Evolutionary conservation across 306 rosid species (phyloP).

Genomic region (Leucaena leucocephala): DNA sequence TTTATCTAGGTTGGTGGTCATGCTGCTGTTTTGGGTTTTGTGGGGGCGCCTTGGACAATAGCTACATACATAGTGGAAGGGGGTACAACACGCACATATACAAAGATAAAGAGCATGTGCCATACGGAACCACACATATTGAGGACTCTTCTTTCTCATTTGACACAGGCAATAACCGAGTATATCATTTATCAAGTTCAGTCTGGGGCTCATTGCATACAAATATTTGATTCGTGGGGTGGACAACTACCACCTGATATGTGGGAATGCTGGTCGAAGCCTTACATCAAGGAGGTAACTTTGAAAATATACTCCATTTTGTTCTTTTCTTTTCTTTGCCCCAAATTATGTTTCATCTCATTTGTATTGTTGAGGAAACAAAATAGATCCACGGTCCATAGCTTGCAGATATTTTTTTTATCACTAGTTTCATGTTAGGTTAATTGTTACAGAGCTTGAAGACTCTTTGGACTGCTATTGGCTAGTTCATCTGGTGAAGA

Average conservation of each 20-base stretch:
- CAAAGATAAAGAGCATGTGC: constrained; percentile 92
- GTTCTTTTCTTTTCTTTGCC: neutral
- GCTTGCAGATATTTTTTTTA: constrained; percentile 2
- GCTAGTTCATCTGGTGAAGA: constrained; percentile 15
- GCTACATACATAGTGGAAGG: constrained; percentile 99
- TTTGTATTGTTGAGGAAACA: constrained; percentile 1
- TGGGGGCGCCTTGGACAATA: constrained; percentile 99
- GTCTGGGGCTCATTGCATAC: constrained; percentile 97
- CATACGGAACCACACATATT: constrained; percentile 87
- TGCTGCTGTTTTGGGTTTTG: constrained; percentile 97
- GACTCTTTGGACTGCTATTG: constrained; percentile 22
- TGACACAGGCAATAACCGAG: constrained; percentile 83
- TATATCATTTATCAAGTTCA: constrained; percentile 84
- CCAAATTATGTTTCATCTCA: constrained; percentile 3
- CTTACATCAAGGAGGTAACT: constrained; percentile 84
- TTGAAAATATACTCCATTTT: neutral
- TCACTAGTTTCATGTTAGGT: neutral
- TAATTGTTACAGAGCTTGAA: neutral
- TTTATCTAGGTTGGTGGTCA: constrained; percentile 69
- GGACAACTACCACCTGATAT: constrained; percentile 90
- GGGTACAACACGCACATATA: constrained; percentile 85
- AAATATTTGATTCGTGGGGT: constrained; percentile 99
- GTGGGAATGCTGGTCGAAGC: constrained; percentile 99
- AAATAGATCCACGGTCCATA: neutral
- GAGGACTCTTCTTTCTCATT: constrained; percentile 84